Conservation (phyloP, 257 asterid species). For the Ligustrum vulgare region DNA sequence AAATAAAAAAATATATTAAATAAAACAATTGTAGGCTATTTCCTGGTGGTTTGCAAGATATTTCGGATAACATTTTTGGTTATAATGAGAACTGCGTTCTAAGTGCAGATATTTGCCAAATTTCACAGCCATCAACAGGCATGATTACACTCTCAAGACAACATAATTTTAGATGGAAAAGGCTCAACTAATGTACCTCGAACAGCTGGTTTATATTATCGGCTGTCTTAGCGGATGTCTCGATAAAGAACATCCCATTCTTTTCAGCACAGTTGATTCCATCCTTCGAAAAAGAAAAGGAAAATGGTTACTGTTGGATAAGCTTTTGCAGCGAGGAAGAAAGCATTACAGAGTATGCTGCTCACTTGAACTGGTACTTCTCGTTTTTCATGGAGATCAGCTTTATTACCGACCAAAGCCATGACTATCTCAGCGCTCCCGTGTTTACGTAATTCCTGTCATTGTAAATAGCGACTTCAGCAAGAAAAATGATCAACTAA, state of each 20-base stretch:
- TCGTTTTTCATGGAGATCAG: slow-evolving; percentile 87
- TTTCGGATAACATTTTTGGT: background rate
- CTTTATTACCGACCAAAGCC: slow-evolving; percentile 99
- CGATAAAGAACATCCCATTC: slow-evolving; percentile 96
- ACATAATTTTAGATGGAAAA: background rate
- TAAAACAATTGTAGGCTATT: background rate
- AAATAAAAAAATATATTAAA: too few species aligned
- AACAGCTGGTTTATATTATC: slow-evolving; percentile 98
- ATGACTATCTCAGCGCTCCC: slow-evolving; percentile 94
- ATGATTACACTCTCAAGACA: background rate
- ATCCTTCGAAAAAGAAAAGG: slow-evolving; percentile 49
- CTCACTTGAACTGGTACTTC: slow-evolving; percentile 84
- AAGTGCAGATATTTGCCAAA: background rate
- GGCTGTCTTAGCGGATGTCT: slow-evolving; percentile 99
- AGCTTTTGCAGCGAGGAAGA: background rate
- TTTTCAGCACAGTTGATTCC: slow-evolving; percentile 83
- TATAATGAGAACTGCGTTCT: background rate
- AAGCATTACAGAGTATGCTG: slow-evolving; percentile 3
- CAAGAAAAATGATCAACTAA: slow-evolving; percentile 2
- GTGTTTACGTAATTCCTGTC: slow-evolving; percentile 90
- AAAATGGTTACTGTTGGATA: slow-evolving; percentile 10
- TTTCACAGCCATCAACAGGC: background rate
- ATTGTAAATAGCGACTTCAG: slow-evolving; percentile 8
- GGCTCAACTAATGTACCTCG: slow-evolving; percentile 56
- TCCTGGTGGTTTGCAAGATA: background rate